A percentile compares a stretch with the other conserved stretches of the same genome.
phyloP scores from a whole-genome alignment of 306 rosid genomes.

The Begonia masoniana region DNA sequence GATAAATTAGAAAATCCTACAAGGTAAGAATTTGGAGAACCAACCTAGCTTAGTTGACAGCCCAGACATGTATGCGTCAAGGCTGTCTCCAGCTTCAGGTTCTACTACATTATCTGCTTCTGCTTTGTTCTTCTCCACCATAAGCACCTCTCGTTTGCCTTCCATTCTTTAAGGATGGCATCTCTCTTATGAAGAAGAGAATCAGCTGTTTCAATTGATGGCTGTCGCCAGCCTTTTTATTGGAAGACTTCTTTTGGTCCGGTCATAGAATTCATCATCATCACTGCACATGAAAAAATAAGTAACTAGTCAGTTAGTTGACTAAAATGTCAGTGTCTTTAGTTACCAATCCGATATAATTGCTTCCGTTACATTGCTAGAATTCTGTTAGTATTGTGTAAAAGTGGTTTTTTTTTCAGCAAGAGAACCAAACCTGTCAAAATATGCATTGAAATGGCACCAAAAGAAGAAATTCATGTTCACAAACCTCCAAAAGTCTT shows the following conservation, averaged over 20 bases:
- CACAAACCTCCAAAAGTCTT: slow-evolving; percentile 47
- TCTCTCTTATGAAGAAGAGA: slow-evolving; percentile 87
- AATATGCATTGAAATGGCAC: too few relatives aligned
- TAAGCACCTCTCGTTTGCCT: slow-evolving; percentile 49
- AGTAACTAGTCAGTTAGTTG: too few relatives aligned
- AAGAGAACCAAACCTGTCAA: too few relatives aligned
- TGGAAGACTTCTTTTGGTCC: slow-evolving; percentile 57
- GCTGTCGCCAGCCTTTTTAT: slow-evolving; percentile 40
- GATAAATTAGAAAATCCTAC: neutral
- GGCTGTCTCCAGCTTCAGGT: slow-evolving; percentile 49
- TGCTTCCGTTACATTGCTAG: too few relatives aligned
- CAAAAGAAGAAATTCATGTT: neutral
- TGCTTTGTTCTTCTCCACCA: slow-evolving; percentile 39
- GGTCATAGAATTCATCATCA: slow-evolving; percentile 93
- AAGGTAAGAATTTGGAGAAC: slow-evolving; percentile 3
- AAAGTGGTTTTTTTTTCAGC: too few relatives aligned
- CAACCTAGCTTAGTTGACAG: slow-evolving; percentile 90
- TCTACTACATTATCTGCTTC: slow-evolving; percentile 23
- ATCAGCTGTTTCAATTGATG: slow-evolving; percentile 82
- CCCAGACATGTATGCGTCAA: slow-evolving; percentile 91
- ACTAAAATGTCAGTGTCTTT: too few relatives aligned
- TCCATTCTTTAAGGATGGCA: slow-evolving; percentile 50
- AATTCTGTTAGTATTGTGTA: too few relatives aligned
- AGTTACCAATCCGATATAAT: too few relatives aligned
- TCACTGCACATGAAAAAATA: slow-evolving; percentile 31